These are phyloP conservation scores for Omphalotus olearius DNA, from an alignment of 1,284 basidiomycete genomes.

Conservation along the genomic window DNA sequence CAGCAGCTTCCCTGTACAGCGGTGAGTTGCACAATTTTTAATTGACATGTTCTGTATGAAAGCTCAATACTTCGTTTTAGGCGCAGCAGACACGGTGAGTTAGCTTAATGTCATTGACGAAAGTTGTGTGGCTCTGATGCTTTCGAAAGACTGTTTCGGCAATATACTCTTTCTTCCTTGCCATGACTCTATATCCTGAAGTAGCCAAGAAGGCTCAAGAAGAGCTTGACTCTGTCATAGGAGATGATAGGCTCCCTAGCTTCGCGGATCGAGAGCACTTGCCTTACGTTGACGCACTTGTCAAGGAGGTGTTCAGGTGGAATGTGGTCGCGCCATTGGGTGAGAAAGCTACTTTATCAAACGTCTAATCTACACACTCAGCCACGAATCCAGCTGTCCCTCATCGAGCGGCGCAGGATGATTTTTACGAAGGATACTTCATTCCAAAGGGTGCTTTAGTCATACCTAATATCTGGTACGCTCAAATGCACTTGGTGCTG, in stretches of 20 bases:
- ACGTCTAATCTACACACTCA: background rate
- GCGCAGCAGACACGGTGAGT: slow-evolving; percentile 48
- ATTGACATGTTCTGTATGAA: background rate
- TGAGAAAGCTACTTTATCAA: slow-evolving; percentile 20
- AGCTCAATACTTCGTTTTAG: slow-evolving; percentile 21
- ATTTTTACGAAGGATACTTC: slow-evolving; percentile 46
- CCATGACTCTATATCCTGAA: slow-evolving; percentile 48
- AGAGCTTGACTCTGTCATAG: slow-evolving; percentile 62
- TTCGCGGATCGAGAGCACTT: slow-evolving; percentile 54
- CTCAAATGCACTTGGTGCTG: background rate
- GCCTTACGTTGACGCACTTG: slow-evolving; percentile 57
- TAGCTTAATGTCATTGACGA: background rate
- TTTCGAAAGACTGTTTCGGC: slow-evolving; percentile 42
- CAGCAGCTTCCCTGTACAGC: slow-evolving; percentile 54
- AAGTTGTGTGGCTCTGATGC: background rate
- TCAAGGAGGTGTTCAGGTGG: slow-evolving; percentile 65
- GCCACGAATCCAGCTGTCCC: slow-evolving; percentile 37
- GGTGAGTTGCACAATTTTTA: slow-evolving; percentile 31
- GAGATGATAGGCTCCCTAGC: slow-evolving; percentile 54
- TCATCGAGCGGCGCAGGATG: slow-evolving; percentile 50
- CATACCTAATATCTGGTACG: slow-evolving; percentile 46
- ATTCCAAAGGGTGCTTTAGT: slow-evolving; percentile 50
- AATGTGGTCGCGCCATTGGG: slow-evolving; percentile 47
- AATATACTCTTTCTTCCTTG: slow-evolving; percentile 48
- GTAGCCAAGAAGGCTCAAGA: slow-evolving; percentile 50